Evolutionary conservation across 305 asterid species (phyloP).

Genomic region (Salvia sclarea): DNA sequence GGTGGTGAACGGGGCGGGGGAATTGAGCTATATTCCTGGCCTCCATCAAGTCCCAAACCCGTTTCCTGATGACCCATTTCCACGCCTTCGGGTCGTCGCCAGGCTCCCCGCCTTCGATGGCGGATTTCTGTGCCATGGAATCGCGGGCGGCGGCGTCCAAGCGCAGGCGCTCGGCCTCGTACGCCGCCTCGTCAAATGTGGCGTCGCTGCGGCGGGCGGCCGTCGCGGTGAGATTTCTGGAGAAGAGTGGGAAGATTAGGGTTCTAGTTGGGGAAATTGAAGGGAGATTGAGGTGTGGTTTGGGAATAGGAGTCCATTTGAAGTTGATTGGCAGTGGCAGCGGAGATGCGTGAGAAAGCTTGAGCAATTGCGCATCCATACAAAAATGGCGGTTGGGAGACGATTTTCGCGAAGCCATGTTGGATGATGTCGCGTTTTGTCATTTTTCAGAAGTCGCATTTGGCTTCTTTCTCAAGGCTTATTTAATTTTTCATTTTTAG

Average conservation of each 20-base stretch:
- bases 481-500: too few species aligned
- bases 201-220: constrained; percentile 36
- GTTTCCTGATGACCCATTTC: constrained; percentile 84
- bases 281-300: constrained; percentile 30
- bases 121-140: constrained; percentile 70
- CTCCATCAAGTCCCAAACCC: constrained; percentile 93
- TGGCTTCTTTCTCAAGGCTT: background rate
- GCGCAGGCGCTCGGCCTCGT: constrained; percentile 78
- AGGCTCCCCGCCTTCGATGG: constrained; percentile 40
- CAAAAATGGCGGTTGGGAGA: constrained; percentile 15
- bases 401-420: constrained; percentile 23
- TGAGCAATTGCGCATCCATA: constrained; percentile 48
- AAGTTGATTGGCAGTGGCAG: too few species aligned
- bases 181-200: constrained; percentile 59
- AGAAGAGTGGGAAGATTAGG: constrained; percentile 20
- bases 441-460: background rate
- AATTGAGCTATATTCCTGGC: constrained; percentile 79
- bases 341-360: constrained; percentile 39
- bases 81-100: constrained; percentile 88
- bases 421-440: constrained; percentile 7
- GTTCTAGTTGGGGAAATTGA: constrained; percentile 18
- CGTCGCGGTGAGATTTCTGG: constrained; percentile 33
- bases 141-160: constrained; percentile 77
- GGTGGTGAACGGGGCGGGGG: constrained; percentile 94
- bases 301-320: constrained; percentile 37